Evolutionary conservation across 768 basidiomycete species (phyloP), one percentile per base, ranked within the genome.

Genomic region (Krasilnikovozyma curviuscula): DNA sequence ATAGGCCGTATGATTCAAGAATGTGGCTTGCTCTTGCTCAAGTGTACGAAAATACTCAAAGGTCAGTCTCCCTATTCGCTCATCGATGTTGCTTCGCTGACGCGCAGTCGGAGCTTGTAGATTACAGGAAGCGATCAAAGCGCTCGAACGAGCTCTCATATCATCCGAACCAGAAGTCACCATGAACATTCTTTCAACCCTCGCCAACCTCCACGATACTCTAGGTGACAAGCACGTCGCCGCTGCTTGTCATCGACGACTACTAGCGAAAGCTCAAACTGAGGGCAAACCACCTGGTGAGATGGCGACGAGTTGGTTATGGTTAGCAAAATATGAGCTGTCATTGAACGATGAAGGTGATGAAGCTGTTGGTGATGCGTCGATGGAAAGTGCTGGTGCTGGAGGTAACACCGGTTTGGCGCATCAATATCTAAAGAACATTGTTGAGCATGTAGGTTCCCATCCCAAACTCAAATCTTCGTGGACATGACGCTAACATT

Each of bases 21-120:
- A 71, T 97, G 66, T 97, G 93, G 93, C 81, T 84, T 57, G 88
- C 88, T 7, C 76, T 93, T 57, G 89, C 81, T 5, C 76, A 78
- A 57, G 91, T 88, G 57, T 97, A 95, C 63, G 83, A 89, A 64
- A 83, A 86, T 61, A 76, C 93, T 55, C 78, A 80, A 59, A 71
- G 78, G 88, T 83, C 57, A 54, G 72, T 63, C 13, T 18, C 40
- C 30, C 14, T 47, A 7, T 27, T 35, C 28, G 21, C 24, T 39
- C 14, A n/a, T 30, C 21, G 18, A 7, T 19, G 16, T 44, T 28
- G 42, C 34, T 5, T 42, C 23, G 16, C 39, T 32, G 18, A 53
- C 37, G n/a, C 23, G n/a, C 19, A 10, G 40, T n/a, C 16, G 24
- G 29, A 46, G 41, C 45, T 49, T 44, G 24, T 57, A 91, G 91